Evolutionary conservation across 169 alveolate genomes (phyloP), one percentile per base, ranked within the genome.

Genomic region (Plasmodium vinckei): DNA sequence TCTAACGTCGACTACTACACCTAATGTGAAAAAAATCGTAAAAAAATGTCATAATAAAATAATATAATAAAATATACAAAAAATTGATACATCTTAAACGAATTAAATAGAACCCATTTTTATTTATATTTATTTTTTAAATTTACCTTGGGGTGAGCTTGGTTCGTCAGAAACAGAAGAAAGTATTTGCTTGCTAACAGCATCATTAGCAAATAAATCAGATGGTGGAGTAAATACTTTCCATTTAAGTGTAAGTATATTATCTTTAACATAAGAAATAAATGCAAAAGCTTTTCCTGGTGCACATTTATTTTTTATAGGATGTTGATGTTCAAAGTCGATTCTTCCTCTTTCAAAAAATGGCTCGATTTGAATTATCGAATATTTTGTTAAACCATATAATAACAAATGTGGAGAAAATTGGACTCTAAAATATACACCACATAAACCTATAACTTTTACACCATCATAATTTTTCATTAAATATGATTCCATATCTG

Each of bases 371-470:
- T 70, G 82, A 6, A 70, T 49, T 2, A 51, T 33, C 7, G 82
- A 70, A 39, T 9, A 21, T 56, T 51, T 70, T n/a, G 82, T 70
- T 51, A 70, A 51, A 10, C 39, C 82, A 33, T 70, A 70, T 25
- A 70, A 44, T 42, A 64, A 54, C 15, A 75, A 13, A 46, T 75
- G 88, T 12, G 88, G 88, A 7, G 21, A 64, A 25, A 75, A 39
- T 27, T 27, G 21, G 12, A 75, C 63, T 44, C 67, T 64, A 42
- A 75, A 75, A 21, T 61, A 53, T 23, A 42, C 60, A n/a, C 88
- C 88, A 63, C 88, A 75, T 33, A 33, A 25, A 49, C 88, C 88
- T 23, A 67, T 49, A 12, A 75, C 67, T 63, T 75, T 75, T 10
- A 75, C 51, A 3, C 88, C 88, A 9, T 47, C 25, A 54, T 63